phyloP scores from a whole-genome alignment of 192 early-diverging fungal species.

The Coemansia sp. region DNA sequence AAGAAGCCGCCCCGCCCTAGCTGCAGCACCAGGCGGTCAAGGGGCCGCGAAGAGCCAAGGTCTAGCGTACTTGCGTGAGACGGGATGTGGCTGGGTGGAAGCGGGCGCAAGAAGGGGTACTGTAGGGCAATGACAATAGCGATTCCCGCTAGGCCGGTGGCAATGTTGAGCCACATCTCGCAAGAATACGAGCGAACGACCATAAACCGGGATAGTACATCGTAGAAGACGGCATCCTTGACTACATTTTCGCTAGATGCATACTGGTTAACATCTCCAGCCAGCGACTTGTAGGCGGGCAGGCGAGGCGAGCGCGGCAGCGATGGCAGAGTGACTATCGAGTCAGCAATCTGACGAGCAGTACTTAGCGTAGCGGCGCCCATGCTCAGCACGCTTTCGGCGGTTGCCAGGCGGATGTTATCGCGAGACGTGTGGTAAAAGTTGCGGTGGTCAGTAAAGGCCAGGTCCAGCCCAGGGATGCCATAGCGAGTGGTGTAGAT shows the following conservation, averaged over 20 bases:
- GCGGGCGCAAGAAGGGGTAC: slow-evolving; percentile 38
- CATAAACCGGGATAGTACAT: slow-evolving; percentile 38
- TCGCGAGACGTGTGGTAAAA: slow-evolving; percentile 67
- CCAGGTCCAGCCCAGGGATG: slow-evolving; percentile 66
- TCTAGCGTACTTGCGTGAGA: not conserved
- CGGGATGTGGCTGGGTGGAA: slow-evolving; percentile 6
- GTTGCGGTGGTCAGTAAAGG: slow-evolving; percentile 62
- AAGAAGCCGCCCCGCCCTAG: slow-evolving; percentile 41
- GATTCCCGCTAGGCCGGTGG: slow-evolving; percentile 29
- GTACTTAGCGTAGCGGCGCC: slow-evolving; percentile 56
- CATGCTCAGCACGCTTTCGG: slow-evolving; percentile 63
- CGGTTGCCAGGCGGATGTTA: slow-evolving; percentile 52
- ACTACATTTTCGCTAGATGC: slow-evolving; percentile 3
- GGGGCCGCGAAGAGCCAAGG: slow-evolving; percentile 1
- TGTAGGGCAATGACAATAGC: slow-evolving; percentile 24
- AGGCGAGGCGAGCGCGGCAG: slow-evolving; percentile 39
- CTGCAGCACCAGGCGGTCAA: slow-evolving; percentile 39
- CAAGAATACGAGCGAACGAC: slow-evolving; percentile 43
- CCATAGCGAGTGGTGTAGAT: slow-evolving; percentile 57
- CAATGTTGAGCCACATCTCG: slow-evolving; percentile 29
- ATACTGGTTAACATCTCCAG: slow-evolving; percentile 9
- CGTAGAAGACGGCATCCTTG: slow-evolving; percentile 43
- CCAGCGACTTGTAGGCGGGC: slow-evolving; percentile 3
- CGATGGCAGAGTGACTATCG: slow-evolving; percentile 12
- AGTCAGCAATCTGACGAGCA: slow-evolving; percentile 55